Percentiles rank a stretch among this genome's conserved stretches.
phyloP scores from a whole-genome alignment of 257 asterid genomes.

The Ajuga chamaepitys region DNA sequence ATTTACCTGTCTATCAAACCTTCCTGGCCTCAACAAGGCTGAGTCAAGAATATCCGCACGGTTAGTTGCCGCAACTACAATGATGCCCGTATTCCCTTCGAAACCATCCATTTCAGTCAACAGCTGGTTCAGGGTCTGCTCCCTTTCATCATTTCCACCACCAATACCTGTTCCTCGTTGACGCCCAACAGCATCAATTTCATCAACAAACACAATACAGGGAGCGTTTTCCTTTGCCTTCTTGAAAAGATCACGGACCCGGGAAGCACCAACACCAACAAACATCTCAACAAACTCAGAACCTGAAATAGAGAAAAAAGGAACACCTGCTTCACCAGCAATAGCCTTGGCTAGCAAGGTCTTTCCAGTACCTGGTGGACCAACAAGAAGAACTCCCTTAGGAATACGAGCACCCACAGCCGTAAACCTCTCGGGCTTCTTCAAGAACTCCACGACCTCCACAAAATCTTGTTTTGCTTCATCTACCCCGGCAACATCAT shows the following conservation, averaged over 20 bases:
- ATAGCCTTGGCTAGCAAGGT: slow-evolving; percentile 94
- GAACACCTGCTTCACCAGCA: slow-evolving; percentile 99
- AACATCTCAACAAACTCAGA: slow-evolving; percentile 99
- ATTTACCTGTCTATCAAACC: slow-evolving; percentile 93
- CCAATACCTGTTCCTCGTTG: slow-evolving; percentile 99
- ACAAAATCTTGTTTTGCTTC: slow-evolving; percentile 97
- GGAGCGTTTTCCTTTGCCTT: slow-evolving; percentile 99
- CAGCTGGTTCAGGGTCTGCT: slow-evolving; percentile 90
- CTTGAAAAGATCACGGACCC: slow-evolving; percentile 97
- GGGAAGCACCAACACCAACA: slow-evolving; percentile 98
- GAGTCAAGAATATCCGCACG: slow-evolving; percentile 97
- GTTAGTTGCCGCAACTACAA: slow-evolving; percentile 94
- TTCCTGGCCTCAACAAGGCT: too few species aligned
- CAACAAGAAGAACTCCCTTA: slow-evolving; percentile 95
- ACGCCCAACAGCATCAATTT: slow-evolving; percentile 98
- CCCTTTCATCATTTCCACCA: slow-evolving; percentile 98
- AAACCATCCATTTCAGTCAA: slow-evolving; percentile 98
- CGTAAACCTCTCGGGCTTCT: slow-evolving; percentile 95
- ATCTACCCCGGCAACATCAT: slow-evolving; percentile 97
- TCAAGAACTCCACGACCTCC: slow-evolving; percentile 97
- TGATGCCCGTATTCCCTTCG: slow-evolving; percentile 95
- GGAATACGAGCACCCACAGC: slow-evolving; percentile 99
- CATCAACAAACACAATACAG: slow-evolving; percentile 95
- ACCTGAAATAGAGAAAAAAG: slow-evolving; percentile 94
- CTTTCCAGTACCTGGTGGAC: slow-evolving; percentile 99